Base-by-base conservation (phyloP, 805 yeast species). In the Yarrowia sp. region DNA sequence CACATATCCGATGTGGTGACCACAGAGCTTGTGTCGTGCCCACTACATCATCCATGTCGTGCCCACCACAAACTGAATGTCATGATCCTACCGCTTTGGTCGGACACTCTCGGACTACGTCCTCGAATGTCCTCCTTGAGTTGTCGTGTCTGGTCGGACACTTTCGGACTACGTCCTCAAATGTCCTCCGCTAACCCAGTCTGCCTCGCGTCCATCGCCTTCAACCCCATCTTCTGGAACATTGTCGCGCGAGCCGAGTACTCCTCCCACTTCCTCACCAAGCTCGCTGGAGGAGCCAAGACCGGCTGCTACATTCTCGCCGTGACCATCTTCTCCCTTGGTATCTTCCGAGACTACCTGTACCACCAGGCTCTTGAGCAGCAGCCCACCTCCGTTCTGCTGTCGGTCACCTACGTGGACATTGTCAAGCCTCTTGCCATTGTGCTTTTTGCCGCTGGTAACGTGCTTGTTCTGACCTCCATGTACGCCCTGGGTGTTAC, bases 141-240 rank as follows among this genome's bases (percentile, higher is more conserved):
- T n/a, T n/a, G n/a, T n/a, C n/a, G n/a, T n/a, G n/a, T n/a, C n/a
- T 22, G 28, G 28, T 22, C 28, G 28, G 28, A 5, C 28, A 22
- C 28, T 22, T 5, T 22, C 28, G 28, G 28, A 22, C 28, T 22
- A 22, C 28, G 28, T 22, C 28, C 28, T 22, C 28, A 5, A 22
- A 22, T 22, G 28, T 22, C 28, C 28, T 22, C 28, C 28, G 11
- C 41, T 51, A 74, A 53, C 60, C 4, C 60, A 53, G 81, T 78
- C 66, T 84, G 93, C 5, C 74, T 90, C 33, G 82, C 80, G 8
- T 83, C 89, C 35, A 89, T 95, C 70, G 86, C 87, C 14, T 92
- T 95, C 83, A 95, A 95, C 75, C 99, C 99, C 15, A 83, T 89
- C 36, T 93, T 92, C 74, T 95, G 99, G 99, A 95, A 95, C 75